Percentiles rank a stretch among this genome's conserved stretches.
These are phyloP conservation scores for Ascosphaera acerosa DNA, from an alignment of 2,329 filamentous ascomycete genomes.

Conservation along the genomic window DNA sequence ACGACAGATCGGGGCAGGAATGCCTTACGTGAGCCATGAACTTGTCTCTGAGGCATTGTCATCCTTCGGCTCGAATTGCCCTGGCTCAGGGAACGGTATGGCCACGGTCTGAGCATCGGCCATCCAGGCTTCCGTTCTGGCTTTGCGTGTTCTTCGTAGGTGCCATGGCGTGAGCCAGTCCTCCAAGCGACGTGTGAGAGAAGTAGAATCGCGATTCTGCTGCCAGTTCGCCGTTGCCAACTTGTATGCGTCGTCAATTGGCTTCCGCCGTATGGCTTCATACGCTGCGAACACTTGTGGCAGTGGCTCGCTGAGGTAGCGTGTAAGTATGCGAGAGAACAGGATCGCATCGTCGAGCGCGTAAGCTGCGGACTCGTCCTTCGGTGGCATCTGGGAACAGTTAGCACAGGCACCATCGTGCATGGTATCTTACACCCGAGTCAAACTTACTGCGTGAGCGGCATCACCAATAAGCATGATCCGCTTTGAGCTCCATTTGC, in stretches of 20 bases:
- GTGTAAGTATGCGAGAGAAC: constrained; percentile 16
- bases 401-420: constrained; percentile 5
- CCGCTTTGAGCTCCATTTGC: constrained; percentile 17
- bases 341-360: constrained; percentile 22
- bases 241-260: constrained; percentile 17
- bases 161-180: constrained; percentile 16
- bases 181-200: constrained; percentile 13
- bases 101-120: constrained; percentile 14
- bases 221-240: constrained; percentile 16
- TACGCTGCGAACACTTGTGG: constrained; percentile 14
- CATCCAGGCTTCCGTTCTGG: constrained; percentile 12
- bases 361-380: constrained; percentile 21
- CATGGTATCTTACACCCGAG: neutral
- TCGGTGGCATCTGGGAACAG: constrained; percentile 20
- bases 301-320: constrained; percentile 12
- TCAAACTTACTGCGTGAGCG: constrained; percentile 20
- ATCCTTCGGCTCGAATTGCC: neutral
- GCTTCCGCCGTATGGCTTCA: constrained; percentile 14
- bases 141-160: constrained; percentile 10
- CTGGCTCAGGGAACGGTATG: constrained; percentile 9
- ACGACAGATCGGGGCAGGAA: neutral
- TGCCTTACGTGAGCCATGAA: constrained; percentile 1
- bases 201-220: constrained; percentile 15
- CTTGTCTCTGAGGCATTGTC: constrained; percentile 1
- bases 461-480: constrained; percentile 22